Percentiles rank a stretch among this genome's conserved stretches.
These are phyloP conservation scores for Adansonia gregorii DNA, from an alignment of 441 rosid species.

Conservation along the genomic window DNA sequence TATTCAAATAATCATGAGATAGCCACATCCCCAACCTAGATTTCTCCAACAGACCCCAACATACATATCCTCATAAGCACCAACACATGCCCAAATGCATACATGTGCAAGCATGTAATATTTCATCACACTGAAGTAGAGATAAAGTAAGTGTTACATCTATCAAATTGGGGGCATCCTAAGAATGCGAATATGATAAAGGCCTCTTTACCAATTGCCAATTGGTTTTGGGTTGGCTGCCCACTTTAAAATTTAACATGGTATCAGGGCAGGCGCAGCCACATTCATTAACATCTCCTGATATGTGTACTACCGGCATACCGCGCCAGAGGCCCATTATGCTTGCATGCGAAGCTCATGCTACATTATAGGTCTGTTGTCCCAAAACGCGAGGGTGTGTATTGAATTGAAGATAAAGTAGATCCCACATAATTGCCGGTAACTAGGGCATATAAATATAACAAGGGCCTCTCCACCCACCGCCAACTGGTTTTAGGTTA, in stretches of 20 bases:
- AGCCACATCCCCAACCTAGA: not conserved
- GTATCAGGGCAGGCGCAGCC: not conserved
- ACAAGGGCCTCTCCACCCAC: not conserved
- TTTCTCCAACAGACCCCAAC: constrained; percentile 1
- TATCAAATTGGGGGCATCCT: not conserved
- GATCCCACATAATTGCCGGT: not conserved
- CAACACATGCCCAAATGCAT: not conserved
- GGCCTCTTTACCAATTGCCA: not conserved
- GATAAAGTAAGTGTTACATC: constrained; percentile 2
- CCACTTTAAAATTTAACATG: not conserved
- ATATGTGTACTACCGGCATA: not conserved
- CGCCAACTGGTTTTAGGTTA: not conserved
- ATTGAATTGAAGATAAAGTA: not conserved
- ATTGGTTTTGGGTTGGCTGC: not conserved
- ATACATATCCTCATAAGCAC: constrained; percentile 1
- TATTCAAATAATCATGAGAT: not conserved
- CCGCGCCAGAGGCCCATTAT: not conserved
- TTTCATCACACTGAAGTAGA: not conserved
- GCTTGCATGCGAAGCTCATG: not conserved
- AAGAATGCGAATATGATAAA: not conserved
- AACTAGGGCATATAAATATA: not conserved
- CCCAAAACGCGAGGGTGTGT: not conserved
- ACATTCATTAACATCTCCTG: too few relatives aligned
- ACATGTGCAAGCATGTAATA: not conserved
- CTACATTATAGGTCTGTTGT: not conserved